Evolutionary conservation across 140 eudicot genomes (phyloP).

Genomic region (Senecio squalidus): DNA sequence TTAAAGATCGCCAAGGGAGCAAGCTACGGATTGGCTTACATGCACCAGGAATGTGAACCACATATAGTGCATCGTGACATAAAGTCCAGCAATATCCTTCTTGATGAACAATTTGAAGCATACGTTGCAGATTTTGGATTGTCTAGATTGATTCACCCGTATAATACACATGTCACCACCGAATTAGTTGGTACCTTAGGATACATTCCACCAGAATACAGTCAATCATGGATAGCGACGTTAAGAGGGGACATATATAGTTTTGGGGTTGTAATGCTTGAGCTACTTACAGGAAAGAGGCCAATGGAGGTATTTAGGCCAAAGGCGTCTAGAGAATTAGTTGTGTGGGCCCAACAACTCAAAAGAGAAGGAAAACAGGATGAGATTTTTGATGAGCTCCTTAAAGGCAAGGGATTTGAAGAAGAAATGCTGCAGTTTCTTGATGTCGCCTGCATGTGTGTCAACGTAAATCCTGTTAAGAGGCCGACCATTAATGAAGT

Average conservation of each 20-base stretch:
- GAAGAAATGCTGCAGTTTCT: conserved; percentile 11
- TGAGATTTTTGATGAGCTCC: not conserved
- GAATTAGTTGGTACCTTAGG: conserved; percentile 13
- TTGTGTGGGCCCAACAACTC: conserved; percentile 6
- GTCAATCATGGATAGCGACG: conserved; percentile 16
- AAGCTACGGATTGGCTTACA: conserved; percentile 11
- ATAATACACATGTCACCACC: conserved; percentile 13
- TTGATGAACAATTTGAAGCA: conserved; percentile 11
- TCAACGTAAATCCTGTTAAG: conserved; percentile 8
- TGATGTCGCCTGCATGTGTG: conserved; percentile 11
- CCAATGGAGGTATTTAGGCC: conserved; percentile 12
- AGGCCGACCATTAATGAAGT: conserved; percentile 13
- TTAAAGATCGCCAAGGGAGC: conserved; percentile 23
- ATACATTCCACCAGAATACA: conserved; percentile 10
- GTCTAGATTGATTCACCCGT: conserved; percentile 10
- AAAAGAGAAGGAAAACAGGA: conserved; percentile 6
- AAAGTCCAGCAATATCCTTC: conserved; percentile 8
- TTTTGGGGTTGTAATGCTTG: conserved; percentile 18
- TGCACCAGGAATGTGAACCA: conserved; percentile 16
- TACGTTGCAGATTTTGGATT: conserved; percentile 15
- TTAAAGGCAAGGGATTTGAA: conserved; percentile 10
- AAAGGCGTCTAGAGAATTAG: conserved; percentile 11
- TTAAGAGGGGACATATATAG: conserved; percentile 15
- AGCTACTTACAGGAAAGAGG: conserved; percentile 13
- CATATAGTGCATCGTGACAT: conserved; percentile 16